These are phyloP conservation scores for Xanthoconium purpureum DNA, from an alignment of 768 basidiomycete species.

Conservation along the genomic window DNA sequence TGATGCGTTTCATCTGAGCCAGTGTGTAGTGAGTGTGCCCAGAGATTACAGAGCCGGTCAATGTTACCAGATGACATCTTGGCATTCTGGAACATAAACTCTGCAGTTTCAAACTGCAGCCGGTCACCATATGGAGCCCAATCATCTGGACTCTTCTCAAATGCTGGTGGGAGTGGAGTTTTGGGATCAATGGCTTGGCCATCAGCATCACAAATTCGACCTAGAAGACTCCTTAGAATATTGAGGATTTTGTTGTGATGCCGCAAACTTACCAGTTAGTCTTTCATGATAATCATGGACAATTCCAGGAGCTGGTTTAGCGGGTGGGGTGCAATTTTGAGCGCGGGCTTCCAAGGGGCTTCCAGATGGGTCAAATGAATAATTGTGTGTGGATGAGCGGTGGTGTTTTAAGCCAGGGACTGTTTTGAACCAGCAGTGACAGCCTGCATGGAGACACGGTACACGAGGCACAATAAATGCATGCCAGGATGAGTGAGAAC, in stretches of 20 bases:
- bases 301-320: background rate
- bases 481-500: background rate
- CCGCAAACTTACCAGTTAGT: background rate
- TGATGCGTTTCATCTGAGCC: background rate
- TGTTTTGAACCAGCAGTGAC: background rate
- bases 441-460: slow-evolving; percentile 1
- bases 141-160: background rate
- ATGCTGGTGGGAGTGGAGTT: background rate
- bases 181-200: background rate
- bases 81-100: background rate
- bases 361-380: background rate
- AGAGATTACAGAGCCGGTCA: background rate
- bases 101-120: background rate
- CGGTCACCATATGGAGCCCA: background rate
- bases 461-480: background rate
- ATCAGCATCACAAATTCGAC: background rate
- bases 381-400: background rate
- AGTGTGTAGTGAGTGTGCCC: background rate
- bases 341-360: too few species aligned
- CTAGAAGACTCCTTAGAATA: background rate
- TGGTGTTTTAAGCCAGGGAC: background rate
- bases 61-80: background rate
- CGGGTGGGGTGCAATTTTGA: background rate
- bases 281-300: background rate
- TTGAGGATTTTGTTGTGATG: background rate